Evolutionary conservation across 2,329 filamentous ascomycete genomes (phyloP), one percentile per base, ranked within the genome.

Genomic region (Celoporthe dispersa): DNA sequence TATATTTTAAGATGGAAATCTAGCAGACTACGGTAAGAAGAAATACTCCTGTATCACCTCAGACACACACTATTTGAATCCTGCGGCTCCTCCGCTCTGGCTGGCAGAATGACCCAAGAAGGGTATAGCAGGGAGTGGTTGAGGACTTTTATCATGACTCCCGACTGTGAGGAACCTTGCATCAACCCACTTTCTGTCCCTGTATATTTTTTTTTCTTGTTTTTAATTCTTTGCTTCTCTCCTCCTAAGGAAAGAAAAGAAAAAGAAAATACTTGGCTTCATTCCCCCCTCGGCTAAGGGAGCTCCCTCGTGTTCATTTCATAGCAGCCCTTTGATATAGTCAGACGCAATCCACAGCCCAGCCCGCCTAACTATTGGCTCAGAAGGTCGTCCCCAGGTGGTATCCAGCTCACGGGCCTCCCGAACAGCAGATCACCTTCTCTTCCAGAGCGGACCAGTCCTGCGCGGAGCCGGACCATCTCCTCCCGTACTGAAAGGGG

Each of bases 41-140:
- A 28, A 35, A 16, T 44, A 44, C 4, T 19, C 5, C 1, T 44
- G 2, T 37, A 33, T 25, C 31, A 37, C 31, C n/a, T 3, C 22
- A 60, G 16, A 33, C 33, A 60, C 57, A 22, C 33, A 37, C 57
- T 60, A 60, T 60, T 11, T 37, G 19, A 60, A 35, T 60, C 57
- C 57, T 60, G 33, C 57, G 25, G 33, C 28, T 57, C 53, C 53
- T 57, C 53, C 53, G 25, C 14, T 19, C 28, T 28, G 51, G 12
- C 25, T 28, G 25, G n/a, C 1, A 55, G 14, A 55, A 1, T 28
- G 25, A 28, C 51, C 39, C 51, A 16, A 28, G 51, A 28, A 14
- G 14, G 51, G 51, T 55, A 55, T 55, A 28, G 51, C 25, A 28
- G 12, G 51, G 25, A 55, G 5, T 25, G 28, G 25, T 28, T 28